Base-by-base conservation (phyloP, 2,329 filamentous ascomycete species). In the Alternaria infectoria region DNA sequence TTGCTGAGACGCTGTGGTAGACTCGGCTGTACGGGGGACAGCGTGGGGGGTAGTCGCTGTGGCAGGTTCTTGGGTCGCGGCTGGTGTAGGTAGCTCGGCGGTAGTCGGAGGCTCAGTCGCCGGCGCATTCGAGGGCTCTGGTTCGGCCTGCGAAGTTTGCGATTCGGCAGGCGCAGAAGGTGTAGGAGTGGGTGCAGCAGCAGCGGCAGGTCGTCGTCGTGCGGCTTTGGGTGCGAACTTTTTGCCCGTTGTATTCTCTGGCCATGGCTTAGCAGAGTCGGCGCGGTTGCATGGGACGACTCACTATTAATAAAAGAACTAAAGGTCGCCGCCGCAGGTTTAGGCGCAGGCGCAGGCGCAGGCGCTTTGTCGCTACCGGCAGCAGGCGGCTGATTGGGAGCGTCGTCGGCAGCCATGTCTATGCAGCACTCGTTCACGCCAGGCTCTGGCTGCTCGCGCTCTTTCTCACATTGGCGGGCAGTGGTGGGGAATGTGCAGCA, bases 151-250 rank as follows among this genome's bases (percentile, higher is more conserved):
- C n/a, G 52, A 49, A 30, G 57, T 54, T 59, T 64, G 62, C 52
- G 63, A 54, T 17, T 72, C 65, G 43, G 64, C 62, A 43, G 62
- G 51, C 12, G 57, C 57, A 54, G 57, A 58, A 9, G 56, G 23
- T 23, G 58, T 45, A 2, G 55, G 47, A 25, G 45, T 50, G 0
- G 58, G 32, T 25, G 69, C 59, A 21, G 74, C 63, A 8, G 75
- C 73, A 23, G 76, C 77, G 47, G 74, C 76, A 54, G 83, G 80
- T 28, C 83, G 78, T 54, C 83, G 81, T 44, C 78, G 77, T 28
- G 80, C 77, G 51, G 79, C 81, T 68, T 85, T 85, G 43, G 84
- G 84, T 5, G 81, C 82, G 62, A 84, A 81, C 70, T 82, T 83
- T 69, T 82, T 84, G 73, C 81, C 81, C 17, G 81, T 80, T 60